Base-by-base conservation (phyloP, 306 rosid species). In the Pyrus communis region DNA sequence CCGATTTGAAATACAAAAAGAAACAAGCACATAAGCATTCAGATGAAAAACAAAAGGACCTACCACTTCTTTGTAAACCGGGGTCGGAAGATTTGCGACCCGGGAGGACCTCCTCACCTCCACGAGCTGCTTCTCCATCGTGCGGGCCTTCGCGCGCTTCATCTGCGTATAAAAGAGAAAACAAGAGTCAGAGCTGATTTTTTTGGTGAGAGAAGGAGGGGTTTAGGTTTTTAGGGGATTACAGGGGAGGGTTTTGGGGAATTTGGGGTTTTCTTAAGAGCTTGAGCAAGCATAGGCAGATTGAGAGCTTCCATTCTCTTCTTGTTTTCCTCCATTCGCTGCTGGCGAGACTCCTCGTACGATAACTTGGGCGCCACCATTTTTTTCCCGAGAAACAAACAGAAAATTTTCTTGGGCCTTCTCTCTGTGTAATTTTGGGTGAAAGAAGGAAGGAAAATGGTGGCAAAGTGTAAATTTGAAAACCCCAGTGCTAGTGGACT, bases 231-330 rank as follows among this genome's bases (percentile, higher is more conserved):
- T 38, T 25, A 8, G 2, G 30, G 4, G 30, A 18, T 51, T 64
- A 90, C 88, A 7, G 88, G 86, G 1, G 93, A 87, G 75, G 86
- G 78, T 66, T 87, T 88, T 66, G 88, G 87, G 74, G 93, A 83
- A 35, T 83, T 30, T 19, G 91, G 81, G 9, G 63, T 67, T 25
- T 77, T 79, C 42, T 51, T 5, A 15, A 93, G 86, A 15, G 92
- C 79, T 42, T 81, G 88, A 82, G 97, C 83, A 43, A 91, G 96
- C 22, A 67, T 72, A 5, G 84, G 85, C 9, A 93, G 88, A 73
- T 85, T 89, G 60, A 93, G 93, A 40, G 93, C 97, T 55, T 90
- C 97, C 87, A 90, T 85, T 71, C 96, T 82, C 85, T 82, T 90
- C 72, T 60, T 80, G 84, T 91, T 93, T 64, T 90, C 96, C 71